Conservation (phyloP, 352 stramenopile species). For the Pythium phragmiticola region DNA sequence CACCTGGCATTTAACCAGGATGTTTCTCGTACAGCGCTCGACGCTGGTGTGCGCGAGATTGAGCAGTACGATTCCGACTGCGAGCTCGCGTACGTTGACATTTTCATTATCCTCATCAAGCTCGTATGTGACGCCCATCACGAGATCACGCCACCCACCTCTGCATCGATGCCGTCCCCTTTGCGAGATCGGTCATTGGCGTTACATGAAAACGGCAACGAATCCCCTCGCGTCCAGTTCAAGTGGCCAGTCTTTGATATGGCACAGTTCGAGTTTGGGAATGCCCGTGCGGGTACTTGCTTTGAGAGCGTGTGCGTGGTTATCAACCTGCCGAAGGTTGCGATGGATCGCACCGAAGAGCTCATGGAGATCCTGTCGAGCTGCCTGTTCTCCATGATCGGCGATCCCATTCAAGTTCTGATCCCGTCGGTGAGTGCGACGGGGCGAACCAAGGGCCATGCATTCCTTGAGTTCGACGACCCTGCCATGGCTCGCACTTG, state of each 20-base stretch:
- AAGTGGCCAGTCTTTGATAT: slow-evolving; percentile 90
- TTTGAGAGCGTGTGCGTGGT: slow-evolving; percentile 84
- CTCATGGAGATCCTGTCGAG: slow-evolving; percentile 74
- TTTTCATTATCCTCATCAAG: slow-evolving; percentile 75
- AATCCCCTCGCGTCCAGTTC: slow-evolving; percentile 26
- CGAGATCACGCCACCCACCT: not conserved
- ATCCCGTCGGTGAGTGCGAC: slow-evolving; percentile 64
- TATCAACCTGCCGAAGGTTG: slow-evolving; percentile 79
- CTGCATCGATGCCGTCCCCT: not conserved
- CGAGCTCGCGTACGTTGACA: slow-evolving; percentile 78
- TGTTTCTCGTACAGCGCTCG: slow-evolving; percentile 43
- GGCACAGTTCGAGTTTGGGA: slow-evolving; percentile 87
- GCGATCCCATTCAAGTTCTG: slow-evolving; percentile 80
- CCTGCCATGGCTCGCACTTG: slow-evolving; percentile 54
- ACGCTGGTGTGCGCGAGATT: slow-evolving; percentile 62
- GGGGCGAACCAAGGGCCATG: slow-evolving; percentile 69
- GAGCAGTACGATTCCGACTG: slow-evolving; percentile 69
- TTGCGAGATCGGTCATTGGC: not conserved
- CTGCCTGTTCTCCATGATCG: slow-evolving; percentile 78
- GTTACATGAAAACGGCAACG: not conserved
- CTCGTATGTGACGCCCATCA: slow-evolving; percentile 72
- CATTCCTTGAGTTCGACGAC: slow-evolving; percentile 84
- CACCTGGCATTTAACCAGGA: slow-evolving; percentile 49
- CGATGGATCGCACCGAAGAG: slow-evolving; percentile 68
- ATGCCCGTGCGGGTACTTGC: slow-evolving; percentile 67